phyloP scores from a whole-genome alignment of 768 basidiomycete genomes.

The Sporobolomyces phaffii region DNA sequence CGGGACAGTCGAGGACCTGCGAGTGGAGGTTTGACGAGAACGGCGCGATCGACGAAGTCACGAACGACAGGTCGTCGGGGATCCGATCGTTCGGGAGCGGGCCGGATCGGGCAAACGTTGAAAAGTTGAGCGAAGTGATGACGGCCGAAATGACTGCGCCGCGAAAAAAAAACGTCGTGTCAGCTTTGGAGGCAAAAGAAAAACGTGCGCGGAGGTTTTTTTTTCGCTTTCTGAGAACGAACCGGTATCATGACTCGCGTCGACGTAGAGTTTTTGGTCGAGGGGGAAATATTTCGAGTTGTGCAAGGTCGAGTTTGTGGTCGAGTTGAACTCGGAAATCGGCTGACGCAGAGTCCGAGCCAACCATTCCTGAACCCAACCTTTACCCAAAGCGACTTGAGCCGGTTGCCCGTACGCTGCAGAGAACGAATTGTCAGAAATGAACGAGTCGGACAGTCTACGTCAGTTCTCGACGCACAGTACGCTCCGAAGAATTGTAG shows the following conservation, averaged over 20 bases:
- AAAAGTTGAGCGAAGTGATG: slow-evolving; percentile 47
- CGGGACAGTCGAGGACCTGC: slow-evolving; percentile 60
- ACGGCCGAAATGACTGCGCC: slow-evolving; percentile 39
- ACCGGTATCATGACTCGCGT: slow-evolving; percentile 48
- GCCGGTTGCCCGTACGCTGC: slow-evolving; percentile 74
- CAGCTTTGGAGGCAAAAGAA: no score
- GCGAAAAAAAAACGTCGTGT: no score
- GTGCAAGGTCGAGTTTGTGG: slow-evolving; percentile 76
- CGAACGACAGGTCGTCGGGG: slow-evolving; percentile 55
- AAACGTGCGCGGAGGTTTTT: no score
- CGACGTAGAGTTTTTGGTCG: slow-evolving; percentile 47
- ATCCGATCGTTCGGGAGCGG: slow-evolving; percentile 45
- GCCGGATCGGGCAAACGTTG: slow-evolving; percentile 44
- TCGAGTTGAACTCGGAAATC: slow-evolving; percentile 65
- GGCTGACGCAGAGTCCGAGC: slow-evolving; percentile 63
- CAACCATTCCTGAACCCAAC: slow-evolving; percentile 63
- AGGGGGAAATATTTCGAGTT: slow-evolving; percentile 45
- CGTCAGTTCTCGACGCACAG: not conserved
- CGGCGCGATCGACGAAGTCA: slow-evolving; percentile 68
- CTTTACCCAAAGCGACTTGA: slow-evolving; percentile 52
- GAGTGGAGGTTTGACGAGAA: slow-evolving; percentile 71
- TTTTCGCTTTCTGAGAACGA: no score
- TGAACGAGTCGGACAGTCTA: not conserved
- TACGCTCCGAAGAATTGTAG: slow-evolving; percentile 45
- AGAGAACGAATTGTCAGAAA: not conserved